These are phyloP conservation scores for Salvia miltiorrhiza DNA, from an alignment of 257 asterid species.

Conservation along the genomic window DNA sequence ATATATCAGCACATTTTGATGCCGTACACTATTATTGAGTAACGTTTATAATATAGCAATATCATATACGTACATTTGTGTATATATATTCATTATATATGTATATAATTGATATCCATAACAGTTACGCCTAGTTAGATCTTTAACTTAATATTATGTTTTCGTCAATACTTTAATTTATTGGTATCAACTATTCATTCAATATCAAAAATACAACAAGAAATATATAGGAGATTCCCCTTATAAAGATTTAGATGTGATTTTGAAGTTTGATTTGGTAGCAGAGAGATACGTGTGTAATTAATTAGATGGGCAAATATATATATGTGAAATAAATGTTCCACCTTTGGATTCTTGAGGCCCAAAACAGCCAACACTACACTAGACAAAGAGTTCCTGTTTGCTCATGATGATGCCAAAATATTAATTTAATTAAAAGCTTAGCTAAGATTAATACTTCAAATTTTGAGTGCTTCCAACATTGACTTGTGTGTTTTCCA, in stretches of 20 bases:
- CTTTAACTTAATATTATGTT: too few species aligned
- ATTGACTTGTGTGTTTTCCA: slow-evolving; percentile 52
- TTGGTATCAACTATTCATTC: too few species aligned
- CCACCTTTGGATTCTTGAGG: slow-evolving; percentile 41
- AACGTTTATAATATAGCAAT: too few species aligned
- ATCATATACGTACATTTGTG: too few species aligned
- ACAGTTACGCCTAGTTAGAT: too few species aligned
- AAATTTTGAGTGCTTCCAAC: slow-evolving; percentile 24
- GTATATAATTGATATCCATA: too few species aligned
- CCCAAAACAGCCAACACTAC: not conserved
- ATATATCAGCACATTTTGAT: too few species aligned
- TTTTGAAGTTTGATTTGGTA: not conserved
- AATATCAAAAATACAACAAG: too few species aligned
- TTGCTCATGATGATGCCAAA: not conserved
- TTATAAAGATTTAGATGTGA: not conserved
- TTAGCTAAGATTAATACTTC: slow-evolving; percentile 12
- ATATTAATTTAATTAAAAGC: not conserved
- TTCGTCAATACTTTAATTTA: too few species aligned
- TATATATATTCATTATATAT: too few species aligned
- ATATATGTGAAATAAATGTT: too few species aligned
- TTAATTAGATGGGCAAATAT: not conserved
- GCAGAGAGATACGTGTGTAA: not conserved
- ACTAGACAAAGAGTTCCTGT: not conserved
- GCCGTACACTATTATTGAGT: too few species aligned
- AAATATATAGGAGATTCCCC: not conserved